phyloP scores from a whole-genome alignment of 2,329 filamentous ascomycete genomes.

The Pseudogymnoascus sp. region DNA sequence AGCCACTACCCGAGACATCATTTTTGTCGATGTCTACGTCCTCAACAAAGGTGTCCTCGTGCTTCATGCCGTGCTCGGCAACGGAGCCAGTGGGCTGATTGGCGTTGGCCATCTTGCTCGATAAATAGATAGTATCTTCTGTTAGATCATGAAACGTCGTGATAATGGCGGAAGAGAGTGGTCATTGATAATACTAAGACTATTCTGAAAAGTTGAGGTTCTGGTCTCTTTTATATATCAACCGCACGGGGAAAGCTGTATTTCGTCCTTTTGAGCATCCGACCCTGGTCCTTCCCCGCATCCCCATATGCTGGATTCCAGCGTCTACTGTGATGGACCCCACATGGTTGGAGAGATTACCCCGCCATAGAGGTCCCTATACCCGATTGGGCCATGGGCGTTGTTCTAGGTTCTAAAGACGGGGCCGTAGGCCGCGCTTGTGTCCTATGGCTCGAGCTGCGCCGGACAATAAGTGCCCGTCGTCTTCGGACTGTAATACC shows the following conservation, averaged over 20 bases:
- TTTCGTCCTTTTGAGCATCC: slow-evolving; percentile 25
- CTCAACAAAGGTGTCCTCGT: background rate
- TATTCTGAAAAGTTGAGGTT: background rate
- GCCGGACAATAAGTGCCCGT: background rate
- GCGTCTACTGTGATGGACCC: background rate
- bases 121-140: background rate
- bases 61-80: background rate
- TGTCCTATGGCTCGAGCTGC: background rate
- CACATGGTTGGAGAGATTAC: background rate
- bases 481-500: background rate
- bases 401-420: background rate
- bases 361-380: background rate
- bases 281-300: slow-evolving; percentile 14
- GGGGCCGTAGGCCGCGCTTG: background rate
- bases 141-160: background rate
- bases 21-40: background rate
- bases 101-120: background rate
- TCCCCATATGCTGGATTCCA: slow-evolving; percentile 31
- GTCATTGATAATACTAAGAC: background rate
- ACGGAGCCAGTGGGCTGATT: background rate
- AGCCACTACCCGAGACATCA: background rate
- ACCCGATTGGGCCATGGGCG: background rate
- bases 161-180: background rate
- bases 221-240: background rate
- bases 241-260: slow-evolving; percentile 31